phyloP scores from a whole-genome alignment of 179 eudicot species.

The Drosera spatulata region DNA sequence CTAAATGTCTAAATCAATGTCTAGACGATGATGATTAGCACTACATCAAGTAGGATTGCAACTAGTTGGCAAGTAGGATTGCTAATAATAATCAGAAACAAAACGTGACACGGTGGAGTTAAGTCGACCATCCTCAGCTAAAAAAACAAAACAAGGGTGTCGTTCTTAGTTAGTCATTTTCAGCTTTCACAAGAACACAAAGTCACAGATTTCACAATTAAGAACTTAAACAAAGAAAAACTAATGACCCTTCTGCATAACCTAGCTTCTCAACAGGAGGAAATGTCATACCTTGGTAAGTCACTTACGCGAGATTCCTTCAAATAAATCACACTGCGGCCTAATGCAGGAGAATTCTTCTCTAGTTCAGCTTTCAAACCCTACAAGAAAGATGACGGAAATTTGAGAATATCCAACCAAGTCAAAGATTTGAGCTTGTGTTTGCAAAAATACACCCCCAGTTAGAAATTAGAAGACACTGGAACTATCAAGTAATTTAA shows the following conservation, averaged over 20 bases:
- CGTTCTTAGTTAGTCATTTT: too few relatives aligned
- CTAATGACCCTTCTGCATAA: neutral
- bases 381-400: constrained; percentile 24
- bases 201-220: neutral
- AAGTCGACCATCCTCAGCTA: too few relatives aligned
- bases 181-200: neutral
- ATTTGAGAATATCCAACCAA: neutral
- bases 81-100: too few relatives aligned
- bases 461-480: too few relatives aligned
- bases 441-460: neutral
- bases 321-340: constrained; percentile 73
- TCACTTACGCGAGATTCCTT: constrained; percentile 84
- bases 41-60: too few relatives aligned
- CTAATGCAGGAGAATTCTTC: constrained; percentile 81
- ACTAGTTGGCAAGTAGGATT: too few relatives aligned
- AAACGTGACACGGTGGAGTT: too few relatives aligned
- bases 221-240: neutral
- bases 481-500: too few relatives aligned
- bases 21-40: too few relatives aligned
- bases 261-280: neutral
- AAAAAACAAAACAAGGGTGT: too few relatives aligned
- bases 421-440: neutral
- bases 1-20: too few relatives aligned
- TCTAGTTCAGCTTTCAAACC: constrained; percentile 87
- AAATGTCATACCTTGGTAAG: constrained; percentile 57